Evolutionary conservation across 2,329 filamentous ascomycete species (phyloP), one percentile per base, ranked within the genome.

Genomic region (Phialemoniopsis sp.): DNA sequence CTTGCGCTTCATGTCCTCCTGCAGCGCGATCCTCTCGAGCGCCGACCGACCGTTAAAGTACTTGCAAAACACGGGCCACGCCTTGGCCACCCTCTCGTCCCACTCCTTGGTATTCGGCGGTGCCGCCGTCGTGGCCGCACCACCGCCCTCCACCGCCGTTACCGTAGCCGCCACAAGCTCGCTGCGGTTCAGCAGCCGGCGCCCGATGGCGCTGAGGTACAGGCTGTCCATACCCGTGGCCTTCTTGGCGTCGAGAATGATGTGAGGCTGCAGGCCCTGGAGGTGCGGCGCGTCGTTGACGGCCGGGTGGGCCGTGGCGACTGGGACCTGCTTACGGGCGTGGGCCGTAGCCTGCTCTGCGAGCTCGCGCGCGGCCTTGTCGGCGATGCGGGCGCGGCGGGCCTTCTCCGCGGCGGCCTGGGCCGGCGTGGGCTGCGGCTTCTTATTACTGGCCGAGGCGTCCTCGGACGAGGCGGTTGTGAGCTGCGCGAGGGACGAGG

Each of bases 41-140:
- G 90, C 84, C 55, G 85, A 82, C 41, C 75, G 77, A 1, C 93
- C 93, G 58, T 97, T 90, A 51, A 97, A 88, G 60, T 96, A 93
- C 59, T 86, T 88, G 52, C 83, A 76, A 51, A 95, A 80, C 33
- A 75, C 68, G 3, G 80, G 77, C 85, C 89, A 95, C 35, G 78
- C 74, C 41, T 79, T 74, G 32, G 78, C 72, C 13, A 87, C 61
- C 42, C 80, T 77, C 13, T 69, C 66, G 46, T 81, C 72, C 41
- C 58, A 63, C 40, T 53, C 53, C 7, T 42, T 41, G 7, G 34
- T 43, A 14, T 14, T 13, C 5, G 36, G 12, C n/a, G 15, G 19
- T n/a, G 42, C 12, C 5, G 38, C 17, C 17, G 37, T 38, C n/a
- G 32, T 17, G 8, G 32, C 28, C 16, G 33, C 13, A 35, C n/a